Base-by-base conservation (phyloP, 2,329 filamentous ascomycete species). In the Aspergillus terreus region DNA sequence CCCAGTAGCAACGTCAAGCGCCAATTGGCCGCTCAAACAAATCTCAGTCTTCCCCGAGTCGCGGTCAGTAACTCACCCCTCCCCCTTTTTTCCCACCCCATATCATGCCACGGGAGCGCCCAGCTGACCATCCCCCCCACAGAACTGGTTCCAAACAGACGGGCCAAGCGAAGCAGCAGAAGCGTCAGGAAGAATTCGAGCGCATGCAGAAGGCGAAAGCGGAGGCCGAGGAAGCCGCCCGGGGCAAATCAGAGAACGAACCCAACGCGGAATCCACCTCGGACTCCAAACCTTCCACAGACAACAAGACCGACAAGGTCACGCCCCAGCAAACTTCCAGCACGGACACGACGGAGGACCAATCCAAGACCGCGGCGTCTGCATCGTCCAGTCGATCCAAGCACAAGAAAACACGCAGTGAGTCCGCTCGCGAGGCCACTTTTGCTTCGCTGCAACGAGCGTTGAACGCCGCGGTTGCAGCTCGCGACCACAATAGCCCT, bases 131-230 rank as follows among this genome's bases (percentile, higher is more conserved):
- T 46, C 1, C 38, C 12, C 15, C 15, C 52, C 40, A 38, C 53
- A 78, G 76, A 78, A 79, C 55, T 79, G 76, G 76, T 79, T 78
- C 59, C 76, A 79, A 79, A 78, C 57, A 71, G 76, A 53, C 72
- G 76, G 44, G 76, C 76, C 50, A 78, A 58, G 76, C 76, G 46
- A 78, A 78, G 59, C 76, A 78, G 57, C 75, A 78, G 59, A 77
- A 71, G 56, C 68, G 74, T 50, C 75, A 77, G 57, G 74, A 75
- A 59, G 76, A 78, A 60, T 77, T 73, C 50, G 74, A 77, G 59
- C 70, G 68, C 51, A 71, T 73, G 65, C 73, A 75, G 53, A 70
- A 71, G 50, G 63, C 63, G 44, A 67, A 71, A 54, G 54, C 61
- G 3, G 68, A 72, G 46, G 63, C 68, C 15, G 67, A 71, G 53